A percentile compares a stretch with the other conserved stretches of the same genome.
Evolutionary conservation across 2,329 filamentous ascomycete species (phyloP).

Genomic region (Colletotrichum tropicale): DNA sequence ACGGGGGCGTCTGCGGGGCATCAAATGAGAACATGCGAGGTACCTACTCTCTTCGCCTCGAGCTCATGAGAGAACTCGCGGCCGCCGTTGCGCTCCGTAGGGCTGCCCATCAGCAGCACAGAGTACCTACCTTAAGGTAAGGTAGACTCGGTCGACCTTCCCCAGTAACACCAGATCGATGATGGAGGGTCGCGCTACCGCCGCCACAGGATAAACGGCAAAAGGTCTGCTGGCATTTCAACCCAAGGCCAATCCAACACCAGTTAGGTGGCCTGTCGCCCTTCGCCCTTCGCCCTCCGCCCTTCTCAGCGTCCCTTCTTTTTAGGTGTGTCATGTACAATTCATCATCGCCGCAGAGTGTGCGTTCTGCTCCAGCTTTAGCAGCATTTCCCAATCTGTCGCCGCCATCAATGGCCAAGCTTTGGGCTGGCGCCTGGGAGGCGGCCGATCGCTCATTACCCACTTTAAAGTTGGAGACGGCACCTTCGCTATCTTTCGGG

Average conservation of each 20-base stretch:
- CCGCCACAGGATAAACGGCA: background rate
- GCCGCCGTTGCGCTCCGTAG: background rate
- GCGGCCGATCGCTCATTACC: background rate
- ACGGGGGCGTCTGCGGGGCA: background rate
- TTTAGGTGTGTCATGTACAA: background rate
- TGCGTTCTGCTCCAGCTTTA: background rate
- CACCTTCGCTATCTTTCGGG: background rate
- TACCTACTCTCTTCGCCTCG: background rate
- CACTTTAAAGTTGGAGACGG: background rate
- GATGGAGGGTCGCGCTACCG: background rate
- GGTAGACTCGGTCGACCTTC: background rate
- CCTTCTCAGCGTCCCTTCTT: background rate
- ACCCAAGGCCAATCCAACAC: background rate
- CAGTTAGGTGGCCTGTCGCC: background rate
- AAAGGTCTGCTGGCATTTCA: background rate
- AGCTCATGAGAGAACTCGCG: background rate
- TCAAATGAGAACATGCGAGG: background rate
- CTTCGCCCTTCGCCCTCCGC: background rate
- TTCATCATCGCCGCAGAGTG: background rate
- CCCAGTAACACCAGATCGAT: background rate
- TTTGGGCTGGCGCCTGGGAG: background rate
- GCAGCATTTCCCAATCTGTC: background rate
- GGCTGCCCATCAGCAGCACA: background rate
- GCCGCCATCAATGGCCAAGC: background rate
- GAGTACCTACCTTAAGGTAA: too few relatives aligned